Percentiles rank a stretch among this genome's conserved stretches.
Evolutionary conservation across 805 yeast species (phyloP).

Genomic region (Zygosaccharomyces bailii): DNA sequence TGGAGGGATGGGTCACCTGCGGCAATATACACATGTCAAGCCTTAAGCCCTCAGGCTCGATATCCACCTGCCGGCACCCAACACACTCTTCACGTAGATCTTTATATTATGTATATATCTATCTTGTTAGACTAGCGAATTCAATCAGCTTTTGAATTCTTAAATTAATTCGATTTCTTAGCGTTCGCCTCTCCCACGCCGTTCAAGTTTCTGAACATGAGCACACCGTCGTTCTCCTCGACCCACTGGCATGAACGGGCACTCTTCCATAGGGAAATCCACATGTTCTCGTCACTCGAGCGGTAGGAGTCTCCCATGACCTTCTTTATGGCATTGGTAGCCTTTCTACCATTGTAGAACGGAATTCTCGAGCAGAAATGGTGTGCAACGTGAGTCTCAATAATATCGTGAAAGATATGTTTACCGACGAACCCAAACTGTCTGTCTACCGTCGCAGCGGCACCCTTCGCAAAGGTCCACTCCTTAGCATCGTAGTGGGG

Average conservation of each 20-base stretch:
- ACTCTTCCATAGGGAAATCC: conserved; percentile 59
- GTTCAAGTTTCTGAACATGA: conserved; percentile 65
- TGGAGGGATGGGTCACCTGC: no score
- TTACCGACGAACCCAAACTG: conserved; percentile 77
- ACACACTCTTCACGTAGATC: no score
- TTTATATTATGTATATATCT: not conserved
- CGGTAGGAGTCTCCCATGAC: conserved; percentile 83
- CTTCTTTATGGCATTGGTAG: conserved; percentile 70
- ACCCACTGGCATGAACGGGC: conserved; percentile 69
- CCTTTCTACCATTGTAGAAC: conserved; percentile 81
- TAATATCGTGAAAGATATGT: conserved; percentile 80
- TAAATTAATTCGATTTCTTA: not conserved
- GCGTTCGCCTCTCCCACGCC: not conserved
- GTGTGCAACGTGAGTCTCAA: conserved; percentile 86
- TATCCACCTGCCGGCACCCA: no score
- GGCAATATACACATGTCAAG: no score
- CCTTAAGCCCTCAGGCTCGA: no score
- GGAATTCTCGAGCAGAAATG: conserved; percentile 83
- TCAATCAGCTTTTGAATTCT: not conserved
- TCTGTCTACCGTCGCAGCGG: conserved; percentile 85
- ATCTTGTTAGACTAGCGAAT: not conserved
- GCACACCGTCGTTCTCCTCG: conserved; percentile 62
- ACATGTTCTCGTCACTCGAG: conserved; percentile 67
- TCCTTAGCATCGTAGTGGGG: conserved; percentile 74
- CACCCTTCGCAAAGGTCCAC: conserved; percentile 88